These are phyloP conservation scores for Jaltomata sinuosa DNA, from an alignment of 257 asterid genomes.

Conservation along the genomic window DNA sequence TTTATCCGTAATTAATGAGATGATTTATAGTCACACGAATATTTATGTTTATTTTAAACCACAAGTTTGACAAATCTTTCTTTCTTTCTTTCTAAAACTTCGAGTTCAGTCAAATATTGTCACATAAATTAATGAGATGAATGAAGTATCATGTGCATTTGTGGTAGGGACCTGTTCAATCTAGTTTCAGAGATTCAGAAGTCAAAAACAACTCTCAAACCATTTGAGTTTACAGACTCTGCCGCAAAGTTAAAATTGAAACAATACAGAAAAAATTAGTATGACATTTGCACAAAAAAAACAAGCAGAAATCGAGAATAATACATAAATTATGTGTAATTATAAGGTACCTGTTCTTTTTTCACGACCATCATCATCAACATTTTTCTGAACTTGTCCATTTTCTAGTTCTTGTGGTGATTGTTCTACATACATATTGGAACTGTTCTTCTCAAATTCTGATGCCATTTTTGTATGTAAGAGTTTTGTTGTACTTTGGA, in stretches of 20 bases:
- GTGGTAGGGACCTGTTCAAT: too few relatives aligned
- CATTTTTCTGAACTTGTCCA: background rate
- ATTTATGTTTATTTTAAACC: background rate
- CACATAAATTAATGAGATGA: background rate
- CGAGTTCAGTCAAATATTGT: accelerated
- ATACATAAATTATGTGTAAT: background rate
- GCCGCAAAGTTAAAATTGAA: background rate
- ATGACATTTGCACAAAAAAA: background rate
- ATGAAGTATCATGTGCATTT: background rate
- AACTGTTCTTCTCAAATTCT: background rate
- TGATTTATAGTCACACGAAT: background rate
- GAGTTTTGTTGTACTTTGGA: background rate
- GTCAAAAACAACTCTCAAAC: background rate
- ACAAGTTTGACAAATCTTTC: background rate
- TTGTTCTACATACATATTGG: background rate
- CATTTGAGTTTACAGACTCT: background rate
- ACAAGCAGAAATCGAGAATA: background rate
- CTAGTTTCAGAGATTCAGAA: background rate
- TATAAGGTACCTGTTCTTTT: constrained; percentile 7
- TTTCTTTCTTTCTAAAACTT: background rate
- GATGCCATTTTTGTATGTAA: background rate
- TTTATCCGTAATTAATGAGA: background rate
- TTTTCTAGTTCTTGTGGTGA: background rate
- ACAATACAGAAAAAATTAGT: background rate
- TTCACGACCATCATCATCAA: constrained; percentile 5